phyloP scores from a whole-genome alignment of 352 stramenopile genomes.

The Blastocystis sp. region DNA sequence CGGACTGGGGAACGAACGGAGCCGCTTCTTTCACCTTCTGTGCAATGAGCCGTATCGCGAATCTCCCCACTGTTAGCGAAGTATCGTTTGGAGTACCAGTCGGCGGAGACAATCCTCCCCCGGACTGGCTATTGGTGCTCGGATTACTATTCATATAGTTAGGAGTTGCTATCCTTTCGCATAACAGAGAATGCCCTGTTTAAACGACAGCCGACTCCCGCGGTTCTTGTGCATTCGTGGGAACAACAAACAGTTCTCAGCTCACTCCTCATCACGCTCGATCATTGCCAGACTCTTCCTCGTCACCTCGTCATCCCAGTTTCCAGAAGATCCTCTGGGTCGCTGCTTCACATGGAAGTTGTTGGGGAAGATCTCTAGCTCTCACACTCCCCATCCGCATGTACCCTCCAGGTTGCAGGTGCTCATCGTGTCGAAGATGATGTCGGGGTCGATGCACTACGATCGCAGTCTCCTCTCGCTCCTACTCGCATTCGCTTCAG shows the following conservation, averaged over 20 bases:
- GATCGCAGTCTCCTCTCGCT: background rate
- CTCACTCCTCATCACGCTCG: slow-evolving; percentile 18
- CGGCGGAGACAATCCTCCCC: background rate
- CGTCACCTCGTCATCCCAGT: slow-evolving; percentile 21
- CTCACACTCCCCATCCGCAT: background rate
- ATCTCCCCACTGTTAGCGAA: background rate
- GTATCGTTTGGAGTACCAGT: background rate
- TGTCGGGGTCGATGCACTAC: background rate
- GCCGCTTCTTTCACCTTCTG: slow-evolving; percentile 15
- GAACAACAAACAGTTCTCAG: background rate
- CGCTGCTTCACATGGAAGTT: background rate
- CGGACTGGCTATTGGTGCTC: background rate
- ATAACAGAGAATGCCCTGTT: background rate
- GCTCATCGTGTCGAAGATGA: background rate
- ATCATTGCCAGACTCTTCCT: slow-evolving; percentile 39
- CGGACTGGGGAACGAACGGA: slow-evolving; percentile 32
- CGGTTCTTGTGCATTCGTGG: background rate
- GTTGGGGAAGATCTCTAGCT: slow-evolving; percentile 37
- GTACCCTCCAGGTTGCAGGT: slow-evolving; percentile 23
- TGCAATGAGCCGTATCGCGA: background rate
- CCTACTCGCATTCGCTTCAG: slow-evolving; percentile 29
- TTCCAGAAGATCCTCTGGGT: slow-evolving; percentile 1
- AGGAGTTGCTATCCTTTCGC: background rate
- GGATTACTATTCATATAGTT: slow-evolving; percentile 3
- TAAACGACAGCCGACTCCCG: background rate